These are phyloP conservation scores for Quercus rubra DNA, from an alignment of 306 rosid species.

Conservation along the genomic window DNA sequence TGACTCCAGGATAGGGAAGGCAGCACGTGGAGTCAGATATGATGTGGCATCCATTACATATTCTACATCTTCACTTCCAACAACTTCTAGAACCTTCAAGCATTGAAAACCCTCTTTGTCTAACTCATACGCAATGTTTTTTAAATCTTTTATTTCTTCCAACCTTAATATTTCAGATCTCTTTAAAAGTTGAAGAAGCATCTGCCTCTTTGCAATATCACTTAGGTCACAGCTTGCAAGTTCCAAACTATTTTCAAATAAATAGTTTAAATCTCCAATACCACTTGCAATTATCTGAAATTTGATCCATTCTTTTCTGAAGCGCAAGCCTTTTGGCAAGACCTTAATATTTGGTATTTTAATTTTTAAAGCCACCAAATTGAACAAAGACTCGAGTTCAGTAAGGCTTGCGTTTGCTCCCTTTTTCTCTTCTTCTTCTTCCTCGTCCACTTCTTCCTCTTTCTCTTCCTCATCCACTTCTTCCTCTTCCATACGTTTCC, in stretches of 20 bases:
- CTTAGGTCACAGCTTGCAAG: neutral
- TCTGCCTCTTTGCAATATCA: neutral
- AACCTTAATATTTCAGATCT: conserved; percentile 13
- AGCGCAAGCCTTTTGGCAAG: no score
- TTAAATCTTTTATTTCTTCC: neutral
- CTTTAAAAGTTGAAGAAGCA: conserved; percentile 2
- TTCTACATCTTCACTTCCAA: neutral
- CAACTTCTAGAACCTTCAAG: conserved; percentile 4
- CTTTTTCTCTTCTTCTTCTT: neutral
- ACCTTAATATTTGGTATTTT: neutral
- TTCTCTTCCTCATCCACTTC: no score
- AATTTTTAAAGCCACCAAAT: conserved; percentile 1
- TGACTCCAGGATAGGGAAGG: neutral
- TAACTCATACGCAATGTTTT: conserved; percentile 6
- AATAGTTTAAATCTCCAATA: no score
- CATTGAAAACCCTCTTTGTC: conserved; percentile 10
- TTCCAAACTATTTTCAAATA: neutral
- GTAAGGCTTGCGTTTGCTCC: conserved; percentile 4
- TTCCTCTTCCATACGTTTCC: neutral
- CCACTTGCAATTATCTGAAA: no score
- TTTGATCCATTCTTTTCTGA: no score
- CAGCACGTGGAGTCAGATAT: neutral
- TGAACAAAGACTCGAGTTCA: conserved; percentile 6
- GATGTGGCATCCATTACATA: conserved; percentile 2
- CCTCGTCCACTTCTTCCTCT: no score